Evolutionary conservation across 495 filamentous ascomycete genomes (phyloP), one percentile per base, ranked within the genome.

Genomic region (Lentithecium fluviatile): DNA sequence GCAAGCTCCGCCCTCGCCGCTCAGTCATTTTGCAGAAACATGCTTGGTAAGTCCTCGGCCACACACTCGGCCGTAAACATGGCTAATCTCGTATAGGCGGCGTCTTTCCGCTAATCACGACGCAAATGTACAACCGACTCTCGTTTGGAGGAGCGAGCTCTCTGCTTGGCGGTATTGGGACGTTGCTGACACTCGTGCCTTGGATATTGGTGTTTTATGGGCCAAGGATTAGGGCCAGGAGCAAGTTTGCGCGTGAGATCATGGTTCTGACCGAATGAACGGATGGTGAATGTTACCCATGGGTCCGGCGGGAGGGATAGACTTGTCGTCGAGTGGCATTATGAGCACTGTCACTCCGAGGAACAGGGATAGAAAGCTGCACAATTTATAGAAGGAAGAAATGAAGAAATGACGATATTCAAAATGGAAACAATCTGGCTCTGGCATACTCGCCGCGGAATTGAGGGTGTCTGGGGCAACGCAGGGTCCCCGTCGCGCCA

Each of bases 1-100:
- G 90, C 92, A 1, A 89, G 85, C 53, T 94, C 88, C 8, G 92
- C 92, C 2, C 77, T 97, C 45, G 93, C 93, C 1, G 91, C 91
- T 11, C 92, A 97, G 74, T 86, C 82, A 5, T 93, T 90, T 66
- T 86, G 83, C 64, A 81, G 93, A 2, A 97, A 97, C 71, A 78
- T 96, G 29, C 77, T 97, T 0, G 62, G 62, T 56, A 40, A 51
- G 52, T 52, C 45, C 45, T 15, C 45, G 45, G 45, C 19, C 2
- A 6, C 6, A 48, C 15, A 8, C 45, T 12, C n/a, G 4, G 21
- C 12, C 5, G n/a, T 15, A 25, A 25, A 32, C 2, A n/a, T n/a
- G 23, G 36, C 46, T 37, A 60, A 13, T 1, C 6, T 32, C 8
- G 11, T 5, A 11, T 47, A 64, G 91, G 86, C 36, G 93, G 90